Conservation (phyloP, 371 early-diverging fungal species). For the Chytridiales sp. region DNA sequence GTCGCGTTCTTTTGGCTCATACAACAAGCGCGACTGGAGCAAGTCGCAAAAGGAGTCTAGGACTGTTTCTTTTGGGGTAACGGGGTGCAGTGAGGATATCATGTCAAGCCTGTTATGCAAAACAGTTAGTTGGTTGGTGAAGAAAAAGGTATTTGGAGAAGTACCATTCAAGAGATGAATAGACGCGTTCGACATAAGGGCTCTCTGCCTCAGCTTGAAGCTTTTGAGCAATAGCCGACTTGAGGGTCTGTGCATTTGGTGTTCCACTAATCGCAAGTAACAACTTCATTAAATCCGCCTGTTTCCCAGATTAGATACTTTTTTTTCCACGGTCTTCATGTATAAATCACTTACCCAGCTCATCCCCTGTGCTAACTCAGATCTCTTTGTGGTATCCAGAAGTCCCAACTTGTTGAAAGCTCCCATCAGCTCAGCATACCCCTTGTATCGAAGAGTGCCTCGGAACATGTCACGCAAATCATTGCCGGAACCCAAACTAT, state of each 20-base stretch:
- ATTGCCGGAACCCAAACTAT: constrained; percentile 45
- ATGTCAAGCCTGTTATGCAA: constrained; percentile 72
- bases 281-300: constrained; percentile 24
- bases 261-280: constrained; percentile 5
- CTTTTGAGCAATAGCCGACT: constrained; percentile 10
- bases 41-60: constrained; percentile 94
- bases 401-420: constrained; percentile 47
- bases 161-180: constrained; percentile 23
- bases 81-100: constrained; percentile 55
- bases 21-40: constrained; percentile 92
- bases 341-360: constrained; percentile 64
- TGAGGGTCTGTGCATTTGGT: neutral
- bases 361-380: constrained; percentile 48
- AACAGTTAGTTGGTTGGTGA: neutral
- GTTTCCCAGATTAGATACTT: constrained; percentile 18
- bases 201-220: too few species aligned
- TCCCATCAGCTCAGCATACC: constrained; percentile 53
- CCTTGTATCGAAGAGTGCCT: constrained; percentile 58
- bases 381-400: constrained; percentile 28
- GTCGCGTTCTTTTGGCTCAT: constrained; percentile 89
- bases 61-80: constrained; percentile 44
- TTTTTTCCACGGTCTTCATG: too few species aligned
- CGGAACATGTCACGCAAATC: constrained; percentile 70
- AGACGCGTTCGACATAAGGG: constrained; percentile 20
- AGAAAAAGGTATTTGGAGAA: neutral